Base-by-base conservation (phyloP, 169 alveolate species). In the Plasmodium gaboni region DNA sequence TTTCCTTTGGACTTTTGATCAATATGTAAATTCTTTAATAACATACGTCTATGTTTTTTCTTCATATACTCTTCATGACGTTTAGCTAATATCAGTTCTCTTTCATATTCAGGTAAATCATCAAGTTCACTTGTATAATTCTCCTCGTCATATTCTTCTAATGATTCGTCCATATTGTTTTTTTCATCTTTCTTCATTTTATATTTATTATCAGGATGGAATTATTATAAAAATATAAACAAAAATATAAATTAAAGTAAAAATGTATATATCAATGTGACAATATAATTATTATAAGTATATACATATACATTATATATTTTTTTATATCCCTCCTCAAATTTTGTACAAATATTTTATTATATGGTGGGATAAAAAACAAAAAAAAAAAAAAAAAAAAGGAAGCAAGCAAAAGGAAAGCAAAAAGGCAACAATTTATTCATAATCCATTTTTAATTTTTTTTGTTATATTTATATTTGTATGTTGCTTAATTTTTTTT, bases 31-130 rank as follows among this genome's bases (percentile, higher is more conserved):
- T 83, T 83, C 53, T 83, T 83, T 68, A 83, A 53, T 42, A 83
- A 72, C n/a, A 83, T 68, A n/a, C 71, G 32, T 42, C 91, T 55
- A 26, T 83, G 91, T 46, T 83, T 72, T 59, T 83, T 83, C 57
- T 38, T 67, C 80, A 94, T 68, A 42, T 78, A 83, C 59, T 94
- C 95, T 44, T 94, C 96, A 73, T 94, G 96, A 57, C 89, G 69
- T 61, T 94, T 95, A 2, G 96, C 96, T 19, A 94, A 74, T 32
- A 94, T 44, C 51, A 86, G 64, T 55, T 94, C 96, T 13, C 96
- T 71, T 74, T 91, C 92, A 72, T 91, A 94, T 48, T 94, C 96
- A 8, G 95, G 92, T 88, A 94, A 53, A 10, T 71, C 89, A 24
- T 87, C 83, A 64, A 74, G 42, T 32, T 74, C 92, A 17, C 72